Percentiles rank a stretch among this genome's conserved stretches.
Conservation (phyloP, 2,329 filamentous ascomycete species). For the Calonectria pseudoturangicola region DNA sequence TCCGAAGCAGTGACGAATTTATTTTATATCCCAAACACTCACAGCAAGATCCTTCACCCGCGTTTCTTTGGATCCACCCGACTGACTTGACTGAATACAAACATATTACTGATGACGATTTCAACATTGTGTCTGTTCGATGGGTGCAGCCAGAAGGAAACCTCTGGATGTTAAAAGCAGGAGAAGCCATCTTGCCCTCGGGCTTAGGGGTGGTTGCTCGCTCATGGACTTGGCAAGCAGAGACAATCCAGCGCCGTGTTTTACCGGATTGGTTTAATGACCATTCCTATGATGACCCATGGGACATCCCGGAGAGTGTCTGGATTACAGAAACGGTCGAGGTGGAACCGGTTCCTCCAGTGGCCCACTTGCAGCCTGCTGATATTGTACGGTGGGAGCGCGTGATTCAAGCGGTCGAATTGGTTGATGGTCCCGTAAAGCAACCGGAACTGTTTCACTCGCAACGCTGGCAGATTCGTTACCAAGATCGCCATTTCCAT, state of each 20-base stretch:
- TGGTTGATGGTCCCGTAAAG: conserved; percentile 21
- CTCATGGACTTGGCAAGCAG: conserved; percentile 23
- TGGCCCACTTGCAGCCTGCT: conserved; percentile 9
- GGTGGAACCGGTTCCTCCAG: conserved; percentile 26
- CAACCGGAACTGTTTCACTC: conserved; percentile 28
- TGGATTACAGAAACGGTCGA: conserved; percentile 36
- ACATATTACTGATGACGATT: conserved; percentile 29
- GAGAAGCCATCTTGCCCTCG: conserved; percentile 24
- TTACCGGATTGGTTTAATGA: conserved; percentile 34
- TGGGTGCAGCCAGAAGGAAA: conserved; percentile 23
- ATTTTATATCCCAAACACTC: conserved; percentile 30
- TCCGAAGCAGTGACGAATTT: conserved; percentile 31
- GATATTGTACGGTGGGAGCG: conserved; percentile 34
- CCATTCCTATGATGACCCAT: conserved; percentile 25
- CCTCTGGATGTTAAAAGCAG: conserved; percentile 27
- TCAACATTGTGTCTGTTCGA: background rate
- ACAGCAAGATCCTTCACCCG: background rate
- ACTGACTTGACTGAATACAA: conserved; percentile 24
- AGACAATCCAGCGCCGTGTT: conserved; percentile 31
- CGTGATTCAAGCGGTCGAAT: conserved; percentile 33
- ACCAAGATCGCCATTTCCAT: conserved; percentile 37
- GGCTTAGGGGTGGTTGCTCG: conserved; percentile 33
- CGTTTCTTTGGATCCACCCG: conserved; percentile 34
- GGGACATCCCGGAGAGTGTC: conserved; percentile 26
- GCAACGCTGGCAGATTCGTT: conserved; percentile 21